These are phyloP conservation scores for Aureobasidium melanogenum DNA, from an alignment of 2,329 filamentous ascomycete species.

Conservation along the genomic window DNA sequence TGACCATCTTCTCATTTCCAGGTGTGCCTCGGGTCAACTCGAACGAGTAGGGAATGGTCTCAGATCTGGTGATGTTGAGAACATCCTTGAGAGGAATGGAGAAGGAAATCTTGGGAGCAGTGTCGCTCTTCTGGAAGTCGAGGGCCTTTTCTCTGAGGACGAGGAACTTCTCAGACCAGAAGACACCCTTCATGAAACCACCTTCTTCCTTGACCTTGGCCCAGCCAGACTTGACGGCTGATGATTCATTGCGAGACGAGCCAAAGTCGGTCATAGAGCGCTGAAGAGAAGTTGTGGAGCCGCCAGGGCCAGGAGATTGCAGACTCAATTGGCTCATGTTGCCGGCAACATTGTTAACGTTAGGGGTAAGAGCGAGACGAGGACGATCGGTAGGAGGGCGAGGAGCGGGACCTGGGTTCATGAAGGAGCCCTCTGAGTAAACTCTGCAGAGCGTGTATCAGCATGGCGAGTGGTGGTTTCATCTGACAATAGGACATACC, in stretches of 20 bases:
- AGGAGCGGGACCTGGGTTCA: slow-evolving; percentile 94
- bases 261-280: slow-evolving; percentile 34
- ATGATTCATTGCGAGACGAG: slow-evolving; percentile 25
- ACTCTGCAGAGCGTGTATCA: slow-evolving; percentile 32
- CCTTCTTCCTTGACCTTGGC: slow-evolving; percentile 84
- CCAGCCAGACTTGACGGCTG: slow-evolving; percentile 55
- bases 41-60: slow-evolving; percentile 84
- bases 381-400: slow-evolving; percentile 77
- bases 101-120: slow-evolving; percentile 70
- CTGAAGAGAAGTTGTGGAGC: slow-evolving; percentile 29
- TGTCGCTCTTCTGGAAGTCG: slow-evolving; percentile 89
- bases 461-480: not conserved
- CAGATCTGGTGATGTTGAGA: slow-evolving; percentile 80
- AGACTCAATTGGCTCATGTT: slow-evolving; percentile 72
- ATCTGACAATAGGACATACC: not conserved
- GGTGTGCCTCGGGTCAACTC: slow-evolving; percentile 75
- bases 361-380: slow-evolving; percentile 64
- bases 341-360: slow-evolving; percentile 59
- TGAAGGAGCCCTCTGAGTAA: slow-evolving; percentile 63
- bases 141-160: slow-evolving; percentile 87
- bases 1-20: slow-evolving; percentile 66
- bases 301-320: slow-evolving; percentile 45
- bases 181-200: slow-evolving; percentile 70
- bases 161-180: slow-evolving; percentile 85
- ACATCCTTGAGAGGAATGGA: slow-evolving; percentile 81